Base-by-base conservation (phyloP, 2,329 filamentous ascomycete genomes). In the Penicillium sp. region DNA sequence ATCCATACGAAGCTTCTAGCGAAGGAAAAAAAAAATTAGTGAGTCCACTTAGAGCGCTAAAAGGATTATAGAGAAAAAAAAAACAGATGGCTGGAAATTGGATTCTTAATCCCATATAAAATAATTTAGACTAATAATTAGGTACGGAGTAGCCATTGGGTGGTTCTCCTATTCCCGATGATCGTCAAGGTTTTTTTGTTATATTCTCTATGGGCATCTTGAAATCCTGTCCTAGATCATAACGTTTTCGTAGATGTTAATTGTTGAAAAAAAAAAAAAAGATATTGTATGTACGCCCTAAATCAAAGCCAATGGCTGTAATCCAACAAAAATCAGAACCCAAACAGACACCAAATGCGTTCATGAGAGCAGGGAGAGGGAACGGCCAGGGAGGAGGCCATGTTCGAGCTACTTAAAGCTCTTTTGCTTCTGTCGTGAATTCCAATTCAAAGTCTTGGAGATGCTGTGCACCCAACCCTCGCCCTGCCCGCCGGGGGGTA, bases 401-500 rank as follows among this genome's bases (percentile, higher is more conserved):
- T 26, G 27, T 19, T 18, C 26, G 7, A 27, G 30, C 45, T 59
- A 64, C 48, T 62, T 69, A 49, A 70, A 74, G 47, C 66, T 67
- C 61, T 78, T 79, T 56, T 76, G 78, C 57, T 69, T 73, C 54
- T 78, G 71, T 54, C 78, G 70, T 6, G 75, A 77, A 57, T 80
- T 80, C 78, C 78, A 80, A 56, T 80, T 77, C 57, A 80, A 57
- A 2, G 77, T 80, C 58, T 77, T 76, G 1, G 75, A 78, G 45
- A 80, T 79, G 59, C 76, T 79, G 39, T 76, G 74, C 48, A 80
- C 73, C 78, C 78, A 80, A 44, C 79, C 77, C 53, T 79, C 76
- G 29, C 75, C 76, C 10, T 75, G 70, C 38, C 72, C 68, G 7
- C 69, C 70, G 7, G 71, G 67, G 4, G 76, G 77, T 59, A 79